A percentile compares a stretch with the other conserved stretches of the same genome.
These are phyloP conservation scores for Cercospora sesami DNA, from an alignment of 2,329 filamentous ascomycete genomes.

Conservation along the genomic window DNA sequence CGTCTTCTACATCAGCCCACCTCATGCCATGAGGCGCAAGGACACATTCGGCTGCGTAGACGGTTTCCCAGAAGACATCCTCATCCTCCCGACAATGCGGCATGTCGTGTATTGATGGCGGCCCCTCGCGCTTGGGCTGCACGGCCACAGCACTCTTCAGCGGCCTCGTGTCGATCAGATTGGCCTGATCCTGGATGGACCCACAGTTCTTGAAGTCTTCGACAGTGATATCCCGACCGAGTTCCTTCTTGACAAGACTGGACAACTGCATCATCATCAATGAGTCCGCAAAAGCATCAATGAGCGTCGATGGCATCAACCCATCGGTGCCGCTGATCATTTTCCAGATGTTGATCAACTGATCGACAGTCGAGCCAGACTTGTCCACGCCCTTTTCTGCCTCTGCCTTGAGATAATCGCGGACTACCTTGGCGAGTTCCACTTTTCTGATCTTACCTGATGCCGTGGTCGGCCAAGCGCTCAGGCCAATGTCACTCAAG, in stretches of 20 bases:
- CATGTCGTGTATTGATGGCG: constrained; percentile 36
- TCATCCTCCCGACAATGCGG: constrained; percentile 32
- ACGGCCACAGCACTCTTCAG: constrained; percentile 21
- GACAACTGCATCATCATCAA: constrained; percentile 41
- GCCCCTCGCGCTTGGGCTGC: constrained; percentile 32
- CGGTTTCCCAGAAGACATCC: constrained; percentile 30
- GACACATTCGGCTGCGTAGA: constrained; percentile 28
- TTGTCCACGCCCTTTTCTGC: constrained; percentile 31
- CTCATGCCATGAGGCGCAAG: constrained; percentile 31
- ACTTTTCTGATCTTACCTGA: constrained; percentile 51
- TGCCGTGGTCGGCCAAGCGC: constrained; percentile 45
- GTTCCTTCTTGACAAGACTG: constrained; percentile 37
- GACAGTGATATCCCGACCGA: constrained; percentile 36
- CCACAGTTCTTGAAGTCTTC: constrained; percentile 39
- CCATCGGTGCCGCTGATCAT: constrained; percentile 35
- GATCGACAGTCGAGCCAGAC: constrained; percentile 34
- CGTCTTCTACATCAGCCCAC: constrained; percentile 41
- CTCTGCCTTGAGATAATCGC: constrained; percentile 34
- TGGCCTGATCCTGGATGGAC: constrained; percentile 36
- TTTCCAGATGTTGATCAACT: constrained; percentile 37
- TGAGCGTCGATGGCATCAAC: constrained; percentile 27
- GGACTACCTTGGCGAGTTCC: constrained; percentile 37
- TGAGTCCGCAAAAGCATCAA: constrained; percentile 37
- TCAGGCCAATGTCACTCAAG: constrained; percentile 44
- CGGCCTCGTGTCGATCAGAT: constrained; percentile 35